Percentiles rank a stretch among this genome's conserved stretches.
phyloP scores from a whole-genome alignment of 345 rosid genomes.

The Rhizophora apiculata region DNA sequence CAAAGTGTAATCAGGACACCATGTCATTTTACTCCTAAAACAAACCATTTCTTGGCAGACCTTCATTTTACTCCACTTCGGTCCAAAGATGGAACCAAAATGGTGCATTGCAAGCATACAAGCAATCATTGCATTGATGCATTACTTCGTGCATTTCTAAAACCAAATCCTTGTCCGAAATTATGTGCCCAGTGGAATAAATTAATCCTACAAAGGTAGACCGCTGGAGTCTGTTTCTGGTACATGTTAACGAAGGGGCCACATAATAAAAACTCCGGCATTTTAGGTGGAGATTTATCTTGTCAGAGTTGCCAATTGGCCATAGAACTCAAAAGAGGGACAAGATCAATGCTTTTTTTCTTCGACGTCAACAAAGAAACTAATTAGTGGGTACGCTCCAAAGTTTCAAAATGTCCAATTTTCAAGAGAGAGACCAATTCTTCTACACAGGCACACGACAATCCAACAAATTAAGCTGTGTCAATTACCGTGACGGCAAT shows the following conservation, averaged over 20 bases:
- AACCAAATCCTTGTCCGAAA: not conserved
- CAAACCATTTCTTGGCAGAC: not conserved
- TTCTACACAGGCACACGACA: not conserved
- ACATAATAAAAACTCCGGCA: not conserved
- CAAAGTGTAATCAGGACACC: too few species aligned
- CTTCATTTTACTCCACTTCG: not conserved
- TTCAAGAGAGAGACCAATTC: slow-evolving; percentile 18
- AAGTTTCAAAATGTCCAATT: not conserved
- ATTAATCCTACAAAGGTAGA: slow-evolving; percentile 1
- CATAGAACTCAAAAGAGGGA: not conserved
- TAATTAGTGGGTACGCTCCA: slow-evolving; percentile 4
- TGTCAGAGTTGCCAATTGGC: slow-evolving; percentile 19
- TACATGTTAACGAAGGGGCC: not conserved
- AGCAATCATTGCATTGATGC: not conserved
- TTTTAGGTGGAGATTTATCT: slow-evolving; percentile 22
- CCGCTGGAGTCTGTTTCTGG: not conserved
- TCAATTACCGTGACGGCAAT: not conserved
- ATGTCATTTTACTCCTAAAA: not conserved
- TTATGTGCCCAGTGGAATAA: not conserved
- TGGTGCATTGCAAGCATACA: not conserved
- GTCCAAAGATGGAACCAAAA: not conserved
- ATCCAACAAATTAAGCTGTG: slow-evolving; percentile 3
- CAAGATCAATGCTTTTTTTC: slow-evolving; percentile 21
- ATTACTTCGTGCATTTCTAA: not conserved
- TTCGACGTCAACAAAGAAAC: slow-evolving; percentile 11